Base-by-base conservation (phyloP, 257 asterid species). In the Orobanche coerulescens region DNA sequence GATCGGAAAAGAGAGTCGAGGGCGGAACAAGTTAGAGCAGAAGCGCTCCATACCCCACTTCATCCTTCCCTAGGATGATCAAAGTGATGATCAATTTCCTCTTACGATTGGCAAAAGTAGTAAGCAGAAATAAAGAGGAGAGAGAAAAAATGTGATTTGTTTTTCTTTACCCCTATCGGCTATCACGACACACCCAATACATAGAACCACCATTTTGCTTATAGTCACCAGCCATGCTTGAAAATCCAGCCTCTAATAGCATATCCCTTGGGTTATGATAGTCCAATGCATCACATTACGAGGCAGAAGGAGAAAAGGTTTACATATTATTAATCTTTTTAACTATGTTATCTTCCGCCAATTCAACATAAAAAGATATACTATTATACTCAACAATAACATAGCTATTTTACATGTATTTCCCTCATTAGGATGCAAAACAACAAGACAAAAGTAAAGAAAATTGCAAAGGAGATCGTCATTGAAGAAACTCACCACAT, bases 401-500 rank as follows among this genome's bases (percentile, higher is more conserved):
- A 30, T 7, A 46, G 28, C 57, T 30, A 16, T 31, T 39, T 14
- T 8, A 24, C 43, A 54, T 37, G 24, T 20, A 13, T 15, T 34
- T 30, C 0, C 12, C 18, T 53, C 65, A 22, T 13, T 44, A 34
- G 7, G 11, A 61, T 39, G 57, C 42, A 48, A 24, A 52, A 9
- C 31, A 64, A 39, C 44, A 47, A 20, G 20, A 23, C 47, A 52
- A 59, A 61, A 51, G 19, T 43, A 42, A 63, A 64, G 55, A 14
- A 50, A 47, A 43, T 3, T 24, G 50, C 19, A 19, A 50, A 43
- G 4, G 13, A 54, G 30, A n/a, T 24, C 39, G 52, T 8, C 31
- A 60, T 24, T 11, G 48, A 71, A 59, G 67, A 36, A 68, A 77
- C 96, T 82, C 78, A 92, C 98, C 88, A 58, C 94, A 88, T 66